A percentile compares a stretch with the other conserved stretches of the same genome.
These are phyloP conservation scores for Pseudocohnilembus persalinus DNA, from an alignment of 169 alveolate species.

Conservation along the genomic window DNA sequence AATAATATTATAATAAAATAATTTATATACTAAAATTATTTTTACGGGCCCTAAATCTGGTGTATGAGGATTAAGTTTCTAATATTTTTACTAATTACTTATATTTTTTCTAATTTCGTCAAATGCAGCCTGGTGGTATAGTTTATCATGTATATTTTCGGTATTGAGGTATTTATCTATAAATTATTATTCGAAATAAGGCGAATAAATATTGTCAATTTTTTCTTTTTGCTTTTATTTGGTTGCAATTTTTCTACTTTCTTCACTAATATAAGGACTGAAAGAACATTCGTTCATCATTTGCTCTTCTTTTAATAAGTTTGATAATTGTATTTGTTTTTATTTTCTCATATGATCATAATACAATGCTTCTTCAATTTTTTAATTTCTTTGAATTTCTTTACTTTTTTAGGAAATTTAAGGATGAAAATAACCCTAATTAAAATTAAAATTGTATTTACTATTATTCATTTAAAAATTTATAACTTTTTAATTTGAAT, in stretches of 20 bases:
- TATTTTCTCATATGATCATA: not conserved
- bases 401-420: not conserved
- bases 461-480: no score
- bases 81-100: no score
- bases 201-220: not conserved
- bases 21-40: no score
- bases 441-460: no score
- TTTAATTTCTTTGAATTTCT: not conserved
- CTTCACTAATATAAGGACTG: not conserved
- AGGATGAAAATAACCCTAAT: not conserved
- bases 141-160: not conserved
- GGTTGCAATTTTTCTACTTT: not conserved
- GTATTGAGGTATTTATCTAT: not conserved
- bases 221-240: not conserved
- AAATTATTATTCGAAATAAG: not conserved
- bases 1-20: no score
- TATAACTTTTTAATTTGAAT: no score
- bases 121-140: not conserved
- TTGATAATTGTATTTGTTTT: not conserved
- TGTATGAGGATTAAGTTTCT: not conserved
- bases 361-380: not conserved
- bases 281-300: not conserved
- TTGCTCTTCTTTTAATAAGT: not conserved
- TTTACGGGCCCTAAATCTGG: not conserved
- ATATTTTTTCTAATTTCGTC: not conserved